phyloP scores from a whole-genome alignment of 2,329 filamentous ascomycete species.

The Diatrype stigma region DNA sequence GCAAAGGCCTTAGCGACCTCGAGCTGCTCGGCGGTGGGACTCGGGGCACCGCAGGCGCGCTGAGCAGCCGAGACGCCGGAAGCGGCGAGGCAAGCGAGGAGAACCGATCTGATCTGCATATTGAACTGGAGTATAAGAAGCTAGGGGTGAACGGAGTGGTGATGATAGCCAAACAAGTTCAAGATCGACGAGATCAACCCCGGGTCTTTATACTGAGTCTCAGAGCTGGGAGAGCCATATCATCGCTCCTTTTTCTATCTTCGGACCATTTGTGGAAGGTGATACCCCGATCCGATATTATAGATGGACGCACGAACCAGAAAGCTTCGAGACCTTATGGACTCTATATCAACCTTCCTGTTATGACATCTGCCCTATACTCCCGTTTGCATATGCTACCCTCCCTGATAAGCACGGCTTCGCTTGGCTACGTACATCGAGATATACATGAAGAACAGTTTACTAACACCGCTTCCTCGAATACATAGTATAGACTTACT shows the following conservation, averaged over 20 bases:
- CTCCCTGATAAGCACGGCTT: neutral
- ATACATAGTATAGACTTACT: neutral
- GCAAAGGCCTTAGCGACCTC: constrained; percentile 21
- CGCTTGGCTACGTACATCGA: neutral
- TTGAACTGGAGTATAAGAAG: neutral
- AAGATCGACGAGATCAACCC: neutral
- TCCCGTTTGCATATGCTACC: too few relatives aligned
- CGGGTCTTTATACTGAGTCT: neutral
- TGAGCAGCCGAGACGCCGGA: constrained; percentile 3
- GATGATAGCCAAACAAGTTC: neutral
- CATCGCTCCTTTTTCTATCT: neutral
- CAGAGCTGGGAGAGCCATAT: neutral
- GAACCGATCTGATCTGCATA: constrained; percentile 8
- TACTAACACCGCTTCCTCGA: neutral
- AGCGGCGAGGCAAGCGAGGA: constrained; percentile 8
- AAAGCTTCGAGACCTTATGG: neutral
- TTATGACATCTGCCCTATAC: neutral
- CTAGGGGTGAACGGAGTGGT: neutral
- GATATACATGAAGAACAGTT: neutral
- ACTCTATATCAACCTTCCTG: neutral
- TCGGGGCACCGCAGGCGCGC: constrained; percentile 21
- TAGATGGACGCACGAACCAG: neutral
- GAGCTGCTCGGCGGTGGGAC: constrained; percentile 22
- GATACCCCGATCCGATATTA: neutral
- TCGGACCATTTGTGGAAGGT: neutral